Evolutionary conservation across 768 basidiomycete genomes (phyloP).

Genomic region (Mycena sanguinolenta): DNA sequence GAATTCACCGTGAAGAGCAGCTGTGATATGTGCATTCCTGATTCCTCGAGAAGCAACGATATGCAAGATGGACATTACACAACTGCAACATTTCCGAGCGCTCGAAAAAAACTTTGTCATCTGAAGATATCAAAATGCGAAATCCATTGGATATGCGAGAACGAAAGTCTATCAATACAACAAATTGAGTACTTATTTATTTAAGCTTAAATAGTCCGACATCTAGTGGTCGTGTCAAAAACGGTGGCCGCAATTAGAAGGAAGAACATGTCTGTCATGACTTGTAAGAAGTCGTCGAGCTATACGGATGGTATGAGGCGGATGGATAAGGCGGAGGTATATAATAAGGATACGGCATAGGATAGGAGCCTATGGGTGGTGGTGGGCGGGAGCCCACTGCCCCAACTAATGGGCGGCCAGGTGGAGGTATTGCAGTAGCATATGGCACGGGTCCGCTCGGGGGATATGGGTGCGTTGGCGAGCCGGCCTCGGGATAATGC

Average conservation of each 20-base stretch:
- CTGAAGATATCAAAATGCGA: too few relatives aligned
- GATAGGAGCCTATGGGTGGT: constrained; percentile 12
- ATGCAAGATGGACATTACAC: too few relatives aligned
- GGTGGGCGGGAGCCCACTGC: neutral
- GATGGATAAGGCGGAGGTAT: constrained; percentile 30
- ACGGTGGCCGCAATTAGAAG: neutral
- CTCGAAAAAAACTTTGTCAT: too few relatives aligned
- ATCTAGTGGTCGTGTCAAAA: constrained; percentile 15
- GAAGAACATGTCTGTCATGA: constrained; percentile 15
- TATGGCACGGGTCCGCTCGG: constrained; percentile 18
- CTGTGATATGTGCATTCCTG: too few relatives aligned
- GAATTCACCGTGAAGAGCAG: too few relatives aligned
- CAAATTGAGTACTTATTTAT: constrained; percentile 22
- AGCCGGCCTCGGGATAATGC: constrained; percentile 2
- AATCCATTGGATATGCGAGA: too few relatives aligned
- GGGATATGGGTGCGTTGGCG: constrained; percentile 14
- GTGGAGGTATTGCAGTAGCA: neutral
- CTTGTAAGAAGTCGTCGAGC: constrained; percentile 19
- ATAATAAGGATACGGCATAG: constrained; percentile 27
- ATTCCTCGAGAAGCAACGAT: too few relatives aligned
- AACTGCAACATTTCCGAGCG: too few relatives aligned
- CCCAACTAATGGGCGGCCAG: neutral
- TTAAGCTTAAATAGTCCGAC: constrained; percentile 22
- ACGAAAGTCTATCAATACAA: constrained; percentile 19
- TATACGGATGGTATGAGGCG: constrained; percentile 24